A percentile compares a stretch with the other conserved stretches of the same genome.
Evolutionary conservation across 805 yeast species (phyloP).

Genomic region (Schwanniomyces occidentalis): DNA sequence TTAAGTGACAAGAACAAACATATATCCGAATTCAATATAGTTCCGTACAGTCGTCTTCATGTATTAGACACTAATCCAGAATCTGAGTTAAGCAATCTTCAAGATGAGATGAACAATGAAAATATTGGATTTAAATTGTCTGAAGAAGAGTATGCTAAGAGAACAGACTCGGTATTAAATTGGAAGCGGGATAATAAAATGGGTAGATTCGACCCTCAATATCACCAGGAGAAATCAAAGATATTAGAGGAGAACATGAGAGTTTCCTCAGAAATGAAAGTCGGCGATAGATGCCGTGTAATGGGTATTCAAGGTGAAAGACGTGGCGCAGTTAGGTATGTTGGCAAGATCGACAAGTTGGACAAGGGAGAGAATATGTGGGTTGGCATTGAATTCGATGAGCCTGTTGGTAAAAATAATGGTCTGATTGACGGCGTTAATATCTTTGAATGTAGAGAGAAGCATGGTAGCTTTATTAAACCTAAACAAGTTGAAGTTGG

Average conservation of each 20-base stretch:
- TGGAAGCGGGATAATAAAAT: slow-evolving; percentile 74
- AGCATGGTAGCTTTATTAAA: slow-evolving; percentile 77
- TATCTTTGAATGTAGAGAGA: slow-evolving; percentile 56
- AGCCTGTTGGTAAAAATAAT: slow-evolving; percentile 83
- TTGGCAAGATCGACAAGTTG: slow-evolving; percentile 69
- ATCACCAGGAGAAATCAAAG: slow-evolving; percentile 26
- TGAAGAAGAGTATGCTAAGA: slow-evolving; percentile 60
- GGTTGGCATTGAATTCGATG: slow-evolving; percentile 86
- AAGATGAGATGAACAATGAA: slow-evolving; percentile 22
- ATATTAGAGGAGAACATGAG: slow-evolving; percentile 30
- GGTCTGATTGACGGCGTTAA: slow-evolving; percentile 65
- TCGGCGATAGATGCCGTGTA: slow-evolving; percentile 57
- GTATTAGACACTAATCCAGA: slow-evolving; percentile 58
- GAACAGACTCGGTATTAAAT: slow-evolving; percentile 62
- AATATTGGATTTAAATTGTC: slow-evolving; percentile 48
- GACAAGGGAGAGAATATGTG: slow-evolving; percentile 53
- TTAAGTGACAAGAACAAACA: slow-evolving; percentile 11
- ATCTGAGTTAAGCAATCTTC: slow-evolving; percentile 47
- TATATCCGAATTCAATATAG: slow-evolving; percentile 28
- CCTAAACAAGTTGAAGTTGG: slow-evolving; percentile 72
- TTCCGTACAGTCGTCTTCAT: slow-evolving; percentile 50
- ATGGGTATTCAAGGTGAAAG: slow-evolving; percentile 51
- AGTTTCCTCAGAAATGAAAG: slow-evolving; percentile 26
- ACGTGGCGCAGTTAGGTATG: slow-evolving; percentile 66
- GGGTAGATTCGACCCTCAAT: slow-evolving; percentile 71